These are phyloP conservation scores for Acacia crassicarpa DNA, from an alignment of 306 rosid genomes.

Conservation along the genomic window DNA sequence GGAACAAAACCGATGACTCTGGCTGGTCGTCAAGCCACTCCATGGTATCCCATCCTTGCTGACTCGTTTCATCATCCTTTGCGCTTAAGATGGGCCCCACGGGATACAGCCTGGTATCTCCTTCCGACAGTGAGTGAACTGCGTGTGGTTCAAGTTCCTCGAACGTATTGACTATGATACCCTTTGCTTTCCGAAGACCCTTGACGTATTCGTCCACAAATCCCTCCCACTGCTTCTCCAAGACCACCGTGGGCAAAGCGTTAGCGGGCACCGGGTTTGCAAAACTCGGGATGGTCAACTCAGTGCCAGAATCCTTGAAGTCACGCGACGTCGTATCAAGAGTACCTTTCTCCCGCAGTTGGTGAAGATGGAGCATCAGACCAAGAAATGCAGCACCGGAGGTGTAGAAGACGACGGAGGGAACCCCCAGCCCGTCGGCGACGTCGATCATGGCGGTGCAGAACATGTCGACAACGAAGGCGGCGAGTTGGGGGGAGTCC, in stretches of 20 bases:
- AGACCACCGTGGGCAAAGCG: background rate
- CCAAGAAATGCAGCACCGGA: constrained; percentile 31
- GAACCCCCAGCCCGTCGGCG: constrained; percentile 43
- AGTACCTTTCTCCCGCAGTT: constrained; percentile 16
- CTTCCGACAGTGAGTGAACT: background rate
- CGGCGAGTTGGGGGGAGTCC: constrained; percentile 33
- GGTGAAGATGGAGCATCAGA: constrained; percentile 29
- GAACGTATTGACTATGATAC: constrained; percentile 41
- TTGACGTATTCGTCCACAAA: background rate
- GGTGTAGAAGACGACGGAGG: constrained; percentile 37
- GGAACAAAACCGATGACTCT: constrained; percentile 43
- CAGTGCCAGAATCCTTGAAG: constrained; percentile 23
- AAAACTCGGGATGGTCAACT: constrained; percentile 23
- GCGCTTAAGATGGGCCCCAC: constrained; percentile 30
- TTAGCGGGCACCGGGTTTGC: constrained; percentile 26
- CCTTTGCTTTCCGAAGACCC: constrained; percentile 27
- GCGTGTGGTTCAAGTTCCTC: constrained; percentile 38
- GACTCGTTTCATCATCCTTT: background rate
- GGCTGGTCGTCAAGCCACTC: constrained; percentile 45
- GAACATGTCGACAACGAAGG: constrained; percentile 49
- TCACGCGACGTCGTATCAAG: background rate
- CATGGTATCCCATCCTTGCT: background rate
- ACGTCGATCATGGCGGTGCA: constrained; percentile 39
- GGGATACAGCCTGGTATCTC: background rate
- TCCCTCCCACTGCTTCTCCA: background rate